Evolutionary conservation across 1,284 basidiomycete genomes (phyloP).

Genomic region (Anthracocystis walkeri): DNA sequence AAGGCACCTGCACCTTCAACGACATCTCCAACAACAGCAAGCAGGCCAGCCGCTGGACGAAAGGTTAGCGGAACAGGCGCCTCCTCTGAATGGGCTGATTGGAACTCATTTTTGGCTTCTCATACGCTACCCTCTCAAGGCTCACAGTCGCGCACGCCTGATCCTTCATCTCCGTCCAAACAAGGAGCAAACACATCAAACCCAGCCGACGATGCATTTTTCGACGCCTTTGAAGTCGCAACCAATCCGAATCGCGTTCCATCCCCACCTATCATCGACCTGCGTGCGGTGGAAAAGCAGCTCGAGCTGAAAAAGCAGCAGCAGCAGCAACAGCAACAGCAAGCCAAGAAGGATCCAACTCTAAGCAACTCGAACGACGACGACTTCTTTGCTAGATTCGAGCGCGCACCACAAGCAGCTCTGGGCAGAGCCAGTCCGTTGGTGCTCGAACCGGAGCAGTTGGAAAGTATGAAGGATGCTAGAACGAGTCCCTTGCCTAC

Average conservation of each 20-base stretch:
- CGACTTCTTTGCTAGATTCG: conserved; percentile 57
- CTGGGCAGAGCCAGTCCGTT: conserved; percentile 39
- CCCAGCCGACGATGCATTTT: conserved; percentile 55
- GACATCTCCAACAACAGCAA: background rate
- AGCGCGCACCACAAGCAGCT: conserved; percentile 40
- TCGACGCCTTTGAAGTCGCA: conserved; percentile 49
- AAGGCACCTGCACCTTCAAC: background rate
- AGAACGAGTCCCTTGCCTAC: conserved; percentile 44
- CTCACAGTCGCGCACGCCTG: conserved; percentile 6
- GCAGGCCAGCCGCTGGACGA: conserved; percentile 13
- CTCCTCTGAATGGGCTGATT: conserved; percentile 45
- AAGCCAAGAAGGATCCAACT: conserved; percentile 3
- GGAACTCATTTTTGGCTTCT: conserved; percentile 41
- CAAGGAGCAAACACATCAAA: conserved; percentile 12
- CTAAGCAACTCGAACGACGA: conserved; percentile 26
- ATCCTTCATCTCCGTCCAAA: conserved; percentile 3
- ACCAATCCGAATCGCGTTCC: conserved; percentile 41
- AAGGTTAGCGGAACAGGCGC: conserved; percentile 32
- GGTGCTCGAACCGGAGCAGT: conserved; percentile 47
- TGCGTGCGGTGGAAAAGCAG: conserved; percentile 61
- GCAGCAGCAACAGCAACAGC: conserved; percentile 15
- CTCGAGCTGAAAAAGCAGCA: conserved; percentile 46
- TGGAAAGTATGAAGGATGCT: conserved; percentile 59
- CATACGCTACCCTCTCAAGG: conserved; percentile 34
- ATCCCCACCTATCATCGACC: conserved; percentile 64